phyloP scores from a whole-genome alignment of 257 asterid species.

The Ilex aquifolium region DNA sequence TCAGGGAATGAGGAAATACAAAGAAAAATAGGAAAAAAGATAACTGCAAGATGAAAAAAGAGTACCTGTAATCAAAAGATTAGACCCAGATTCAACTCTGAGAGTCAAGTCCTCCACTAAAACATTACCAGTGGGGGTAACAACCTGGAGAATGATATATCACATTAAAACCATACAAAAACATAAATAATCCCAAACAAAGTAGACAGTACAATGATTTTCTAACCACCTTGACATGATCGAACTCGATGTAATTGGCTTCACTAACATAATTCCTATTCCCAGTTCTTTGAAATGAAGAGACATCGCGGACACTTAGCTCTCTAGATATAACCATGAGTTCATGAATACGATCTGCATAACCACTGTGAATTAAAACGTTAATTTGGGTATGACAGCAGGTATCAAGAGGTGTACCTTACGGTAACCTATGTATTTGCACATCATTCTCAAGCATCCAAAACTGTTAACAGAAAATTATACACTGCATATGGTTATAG shows the following conservation, averaged over 20 bases:
- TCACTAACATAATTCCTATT: slow-evolving; percentile 81
- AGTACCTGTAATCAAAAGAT: slow-evolving; percentile 95
- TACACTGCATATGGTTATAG: too few species aligned
- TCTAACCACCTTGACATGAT: slow-evolving; percentile 72
- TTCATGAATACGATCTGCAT: slow-evolving; percentile 98
- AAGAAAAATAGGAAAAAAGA: slow-evolving; percentile 13
- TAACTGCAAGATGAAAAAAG: neutral
- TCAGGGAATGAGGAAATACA: slow-evolving; percentile 3
- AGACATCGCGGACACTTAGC: slow-evolving; percentile 55
- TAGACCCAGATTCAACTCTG: slow-evolving; percentile 94
- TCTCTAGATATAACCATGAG: slow-evolving; percentile 86
- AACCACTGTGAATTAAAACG: slow-evolving; percentile 69
- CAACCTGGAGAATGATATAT: slow-evolving; percentile 61
- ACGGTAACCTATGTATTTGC: too few species aligned
- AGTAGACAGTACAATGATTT: slow-evolving; percentile 5
- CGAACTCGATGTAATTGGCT: slow-evolving; percentile 94
- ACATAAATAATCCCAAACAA: slow-evolving; percentile 12
- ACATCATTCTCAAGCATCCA: too few species aligned
- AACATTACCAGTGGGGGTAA: slow-evolving; percentile 95
- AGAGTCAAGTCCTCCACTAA: slow-evolving; percentile 83
- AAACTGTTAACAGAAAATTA: too few species aligned
- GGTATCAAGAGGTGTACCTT: too few species aligned
- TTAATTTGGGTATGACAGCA: slow-evolving; percentile 1
- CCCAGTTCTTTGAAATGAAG: slow-evolving; percentile 73
- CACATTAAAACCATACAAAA: slow-evolving; percentile 18